Evolutionary conservation across 306 rosid genomes (phyloP).

Genomic region (Amphicarpaea edgeworthii): DNA sequence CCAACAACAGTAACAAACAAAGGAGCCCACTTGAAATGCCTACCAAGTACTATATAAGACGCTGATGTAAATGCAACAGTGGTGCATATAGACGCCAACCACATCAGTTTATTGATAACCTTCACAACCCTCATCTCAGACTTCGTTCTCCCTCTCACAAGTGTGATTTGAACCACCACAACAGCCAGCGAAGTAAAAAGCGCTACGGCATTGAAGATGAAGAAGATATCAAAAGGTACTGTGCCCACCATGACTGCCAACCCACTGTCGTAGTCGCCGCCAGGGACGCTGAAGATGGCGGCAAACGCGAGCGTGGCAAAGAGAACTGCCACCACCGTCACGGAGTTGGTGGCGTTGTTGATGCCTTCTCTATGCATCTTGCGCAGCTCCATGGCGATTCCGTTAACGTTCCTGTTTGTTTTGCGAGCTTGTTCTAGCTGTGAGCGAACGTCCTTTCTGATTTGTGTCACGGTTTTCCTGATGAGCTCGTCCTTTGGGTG

Average conservation of each 20-base stretch:
- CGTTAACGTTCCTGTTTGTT: slow-evolving; percentile 66
- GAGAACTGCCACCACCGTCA: slow-evolving; percentile 77
- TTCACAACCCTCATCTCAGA: slow-evolving; percentile 64
- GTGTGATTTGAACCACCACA: slow-evolving; percentile 73
- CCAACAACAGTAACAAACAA: slow-evolving; percentile 56
- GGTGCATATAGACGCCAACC: slow-evolving; percentile 70
- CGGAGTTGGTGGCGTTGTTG: slow-evolving; percentile 71
- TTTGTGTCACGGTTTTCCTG: slow-evolving; percentile 65
- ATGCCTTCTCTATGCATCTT: slow-evolving; percentile 68
- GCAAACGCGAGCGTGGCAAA: slow-evolving; percentile 81
- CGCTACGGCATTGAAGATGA: slow-evolving; percentile 64
- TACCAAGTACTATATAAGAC: slow-evolving; percentile 63
- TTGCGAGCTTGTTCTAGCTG: slow-evolving; percentile 80
- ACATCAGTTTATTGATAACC: slow-evolving; percentile 73
- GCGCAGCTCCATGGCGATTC: slow-evolving; percentile 69
- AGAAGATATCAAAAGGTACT: slow-evolving; percentile 62
- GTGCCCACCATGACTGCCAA: slow-evolving; percentile 50
- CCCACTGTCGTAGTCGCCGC: slow-evolving; percentile 61
- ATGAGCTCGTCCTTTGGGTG: slow-evolving; percentile 70
- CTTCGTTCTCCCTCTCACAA: slow-evolving; percentile 72
- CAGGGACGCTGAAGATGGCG: slow-evolving; percentile 73
- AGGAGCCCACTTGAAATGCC: slow-evolving; percentile 63
- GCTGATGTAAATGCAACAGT: slow-evolving; percentile 68
- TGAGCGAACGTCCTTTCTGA: slow-evolving; percentile 64
- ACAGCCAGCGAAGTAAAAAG: slow-evolving; percentile 76